phyloP scores from a whole-genome alignment of 495 filamentous ascomycete genomes.

The Ascodesmis nigricans region DNA sequence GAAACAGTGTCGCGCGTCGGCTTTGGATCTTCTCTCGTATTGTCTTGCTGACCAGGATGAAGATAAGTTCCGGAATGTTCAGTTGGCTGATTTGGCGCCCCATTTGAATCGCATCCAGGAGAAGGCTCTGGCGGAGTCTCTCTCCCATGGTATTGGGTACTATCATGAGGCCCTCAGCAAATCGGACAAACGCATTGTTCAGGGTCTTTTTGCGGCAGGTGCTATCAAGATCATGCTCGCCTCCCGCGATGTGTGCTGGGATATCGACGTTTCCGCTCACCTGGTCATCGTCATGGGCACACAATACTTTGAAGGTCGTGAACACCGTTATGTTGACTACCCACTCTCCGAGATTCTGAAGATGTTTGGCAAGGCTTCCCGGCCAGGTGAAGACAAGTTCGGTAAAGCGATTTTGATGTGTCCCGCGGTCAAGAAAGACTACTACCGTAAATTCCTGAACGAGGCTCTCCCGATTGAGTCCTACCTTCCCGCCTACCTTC shows the following conservation, averaged over 20 bases:
- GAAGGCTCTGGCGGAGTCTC: slow-evolving; percentile 61
- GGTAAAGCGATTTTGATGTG: slow-evolving; percentile 88
- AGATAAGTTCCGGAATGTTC: slow-evolving; percentile 72
- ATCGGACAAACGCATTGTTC: slow-evolving; percentile 80
- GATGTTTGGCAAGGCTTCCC: slow-evolving; percentile 89
- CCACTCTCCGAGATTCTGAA: slow-evolving; percentile 93
- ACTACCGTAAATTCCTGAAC: slow-evolving; percentile 96
- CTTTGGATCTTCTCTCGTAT: slow-evolving; percentile 67
- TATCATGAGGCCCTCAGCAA: slow-evolving; percentile 80
- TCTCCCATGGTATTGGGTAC: slow-evolving; percentile 93
- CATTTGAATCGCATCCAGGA: slow-evolving; percentile 67
- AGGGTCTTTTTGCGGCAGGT: slow-evolving; percentile 72
- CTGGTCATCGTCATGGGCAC: slow-evolving; percentile 93
- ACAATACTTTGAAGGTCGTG: slow-evolving; percentile 92
- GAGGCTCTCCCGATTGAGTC: slow-evolving; percentile 92
- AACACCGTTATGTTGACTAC: slow-evolving; percentile 96
- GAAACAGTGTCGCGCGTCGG: slow-evolving; percentile 75
- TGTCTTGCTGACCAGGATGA: slow-evolving; percentile 79
- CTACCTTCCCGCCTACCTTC: slow-evolving; percentile 71
- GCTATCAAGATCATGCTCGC: slow-evolving; percentile 86
- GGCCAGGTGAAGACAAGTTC: slow-evolving; percentile 52
- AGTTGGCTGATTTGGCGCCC: slow-evolving; percentile 56
- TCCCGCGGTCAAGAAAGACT: slow-evolving; percentile 77
- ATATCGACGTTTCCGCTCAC: slow-evolving; percentile 69
- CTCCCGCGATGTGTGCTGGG: slow-evolving; percentile 91